phyloP scores from a whole-genome alignment of 306 rosid species.

The Lathyrus oleraceus region DNA sequence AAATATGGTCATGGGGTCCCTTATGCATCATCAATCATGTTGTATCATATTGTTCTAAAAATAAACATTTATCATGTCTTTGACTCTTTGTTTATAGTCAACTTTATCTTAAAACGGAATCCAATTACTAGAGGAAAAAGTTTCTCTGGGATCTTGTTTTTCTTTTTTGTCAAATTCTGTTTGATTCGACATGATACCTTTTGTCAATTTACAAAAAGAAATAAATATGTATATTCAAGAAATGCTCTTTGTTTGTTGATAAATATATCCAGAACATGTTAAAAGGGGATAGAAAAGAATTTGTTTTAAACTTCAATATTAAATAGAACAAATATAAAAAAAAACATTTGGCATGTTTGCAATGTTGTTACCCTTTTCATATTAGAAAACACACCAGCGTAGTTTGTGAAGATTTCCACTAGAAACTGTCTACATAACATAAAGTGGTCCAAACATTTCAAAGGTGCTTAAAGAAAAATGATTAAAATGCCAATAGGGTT shows the following conservation, averaged over 20 bases:
- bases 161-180: background rate
- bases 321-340: background rate
- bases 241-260: too few species aligned
- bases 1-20: background rate
- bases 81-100: background rate
- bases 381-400: conserved; percentile 10
- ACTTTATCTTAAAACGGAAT: background rate
- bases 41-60: too few species aligned
- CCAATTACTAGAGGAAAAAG: background rate
- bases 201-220: background rate
- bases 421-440: conserved; percentile 39
- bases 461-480: conserved; percentile 44
- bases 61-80: background rate
- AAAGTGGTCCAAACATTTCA: conserved; percentile 36
- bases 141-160: background rate
- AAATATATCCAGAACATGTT: too few species aligned
- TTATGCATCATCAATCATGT: background rate
- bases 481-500: conserved; percentile 27
- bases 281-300: too few species aligned
- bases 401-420: conserved; percentile 35
- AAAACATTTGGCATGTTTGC: background rate
- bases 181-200: background rate
- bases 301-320: background rate
- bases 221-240: too few species aligned
- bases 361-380: background rate